Conservation (phyloP, 2,329 filamentous ascomycete species). For the Fonsecaea multimorphosa region DNA sequence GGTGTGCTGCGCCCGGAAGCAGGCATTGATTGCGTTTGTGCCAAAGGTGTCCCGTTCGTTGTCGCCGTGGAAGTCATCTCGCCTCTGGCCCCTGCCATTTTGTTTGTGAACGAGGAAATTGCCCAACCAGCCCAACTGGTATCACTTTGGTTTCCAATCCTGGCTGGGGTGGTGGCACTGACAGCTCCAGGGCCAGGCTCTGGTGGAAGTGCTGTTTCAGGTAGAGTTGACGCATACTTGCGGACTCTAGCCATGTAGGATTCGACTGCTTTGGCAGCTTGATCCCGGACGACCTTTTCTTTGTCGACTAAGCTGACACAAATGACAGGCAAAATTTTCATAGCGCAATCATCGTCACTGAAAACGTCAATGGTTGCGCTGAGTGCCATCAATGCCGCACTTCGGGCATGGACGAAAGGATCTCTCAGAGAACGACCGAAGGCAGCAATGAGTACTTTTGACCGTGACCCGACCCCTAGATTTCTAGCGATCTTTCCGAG, state of each 20-base stretch:
- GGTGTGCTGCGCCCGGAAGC: slow-evolving; percentile 47
- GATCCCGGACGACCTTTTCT: slow-evolving; percentile 90
- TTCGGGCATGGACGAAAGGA: slow-evolving; percentile 92
- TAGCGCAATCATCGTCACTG: slow-evolving; percentile 85
- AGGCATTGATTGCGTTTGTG: slow-evolving; percentile 58
- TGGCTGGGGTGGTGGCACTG: slow-evolving; percentile 49
- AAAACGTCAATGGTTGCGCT: slow-evolving; percentile 86
- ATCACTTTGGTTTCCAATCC: slow-evolving; percentile 79
- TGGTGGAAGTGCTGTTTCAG: slow-evolving; percentile 78
- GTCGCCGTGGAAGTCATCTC: slow-evolving; percentile 72
- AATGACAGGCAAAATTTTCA: slow-evolving; percentile 79
- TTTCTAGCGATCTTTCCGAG: slow-evolving; percentile 94
- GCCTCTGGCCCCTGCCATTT: slow-evolving; percentile 80
- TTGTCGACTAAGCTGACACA: slow-evolving; percentile 89
- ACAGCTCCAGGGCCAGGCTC: slow-evolving; percentile 59
- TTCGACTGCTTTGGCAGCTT: slow-evolving; percentile 87
- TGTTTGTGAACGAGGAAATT: slow-evolving; percentile 98
- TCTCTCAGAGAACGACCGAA: slow-evolving; percentile 89
- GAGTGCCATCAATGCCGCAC: slow-evolving; percentile 84
- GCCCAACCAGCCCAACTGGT: slow-evolving; percentile 93
- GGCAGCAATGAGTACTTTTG: slow-evolving; percentile 90
- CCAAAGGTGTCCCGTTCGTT: slow-evolving; percentile 45
- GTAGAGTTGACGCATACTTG: slow-evolving; percentile 77
- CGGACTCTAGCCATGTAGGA: slow-evolving; percentile 81
- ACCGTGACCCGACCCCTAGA: slow-evolving; percentile 73